Base-by-base conservation (phyloP, 139 green algal genomes). In the Astrephomene gubernaculifera region DNA sequence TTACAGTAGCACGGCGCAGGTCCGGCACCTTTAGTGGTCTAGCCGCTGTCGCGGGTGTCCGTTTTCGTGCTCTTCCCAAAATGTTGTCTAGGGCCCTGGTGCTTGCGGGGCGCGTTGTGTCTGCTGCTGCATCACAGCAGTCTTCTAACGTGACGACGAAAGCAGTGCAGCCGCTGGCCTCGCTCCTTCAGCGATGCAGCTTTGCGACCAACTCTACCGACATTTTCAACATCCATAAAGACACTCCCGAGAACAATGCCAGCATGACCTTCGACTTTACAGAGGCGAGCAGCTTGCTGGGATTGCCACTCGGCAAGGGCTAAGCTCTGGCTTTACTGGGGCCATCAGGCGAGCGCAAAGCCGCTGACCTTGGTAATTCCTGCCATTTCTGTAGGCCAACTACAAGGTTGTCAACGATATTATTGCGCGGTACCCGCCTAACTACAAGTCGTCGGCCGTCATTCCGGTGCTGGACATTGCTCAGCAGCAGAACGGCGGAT, bases 381-480 rank as follows among this genome's bases (percentile, higher is more conserved):
- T 24, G 2, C 49, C 44, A 4, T 82, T 38, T 1, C 14, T 68
- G 71, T 84, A 90, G 82, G 83, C 44, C 0, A 92, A 90, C 67
- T 78, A 86, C 31, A 91, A 94, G 85, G 60, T 87, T 2, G 91
- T 92, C 4, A 87, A 94, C 21, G 92, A 98, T 43, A 95, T 98
- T 71, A 92, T 98, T 33, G 86, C 90, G 0, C 85, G 91, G 8
- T 99, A 99, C 86, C 97, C 97, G 12, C 81, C 90, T 31, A 99
- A 99, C 91, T 99, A 98, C 90, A 99, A 99, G 91, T 87, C 90
- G 36, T 96, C 90, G 17, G 97, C 97, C 0, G 83, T 97, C 53
- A 99, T 99, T 78, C 97, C 97, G 4, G 75, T 99, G 57, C 93
- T 99, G 27, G 96, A 99, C 83, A 68, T 99, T 29, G 97, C 97